Percentiles rank a stretch among this genome's conserved stretches.
Evolutionary conservation across 2,329 filamentous ascomycete genomes (phyloP).

Genomic region (Onygena corvina): DNA sequence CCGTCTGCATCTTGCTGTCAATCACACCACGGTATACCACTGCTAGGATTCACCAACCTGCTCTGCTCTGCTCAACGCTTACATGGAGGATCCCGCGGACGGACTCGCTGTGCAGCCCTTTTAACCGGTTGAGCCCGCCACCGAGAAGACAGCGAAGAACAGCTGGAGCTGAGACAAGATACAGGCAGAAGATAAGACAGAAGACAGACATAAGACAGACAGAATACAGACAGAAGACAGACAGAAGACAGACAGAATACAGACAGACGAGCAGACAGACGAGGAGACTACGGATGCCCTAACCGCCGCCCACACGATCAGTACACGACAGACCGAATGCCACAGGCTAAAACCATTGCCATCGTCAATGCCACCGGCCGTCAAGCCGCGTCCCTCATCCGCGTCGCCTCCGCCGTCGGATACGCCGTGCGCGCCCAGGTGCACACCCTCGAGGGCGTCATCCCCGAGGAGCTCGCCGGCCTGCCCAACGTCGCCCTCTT

Average conservation of each 20-base stretch:
- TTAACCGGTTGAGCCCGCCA: no score
- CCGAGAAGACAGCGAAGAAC: no score
- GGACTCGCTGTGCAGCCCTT: neutral
- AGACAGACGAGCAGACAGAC: neutral
- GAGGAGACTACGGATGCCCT: neutral
- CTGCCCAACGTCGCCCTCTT: slow-evolving; percentile 70
- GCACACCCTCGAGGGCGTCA: slow-evolving; percentile 71
- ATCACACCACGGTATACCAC: no score
- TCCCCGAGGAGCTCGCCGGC: slow-evolving; percentile 71
- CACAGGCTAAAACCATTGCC: slow-evolving; percentile 59
- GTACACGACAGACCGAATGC: slow-evolving; percentile 32
- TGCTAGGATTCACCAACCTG: no score
- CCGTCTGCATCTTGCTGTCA: no score
- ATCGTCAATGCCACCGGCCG: slow-evolving; percentile 93
- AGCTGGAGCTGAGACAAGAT: no score
- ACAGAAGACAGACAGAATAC: neutral
- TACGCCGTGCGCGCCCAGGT: slow-evolving; percentile 89
- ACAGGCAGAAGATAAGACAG: neutral
- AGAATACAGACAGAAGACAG: neutral
- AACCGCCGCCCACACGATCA: neutral
- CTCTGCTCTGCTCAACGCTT: no score
- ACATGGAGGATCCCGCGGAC: slow-evolving; percentile 3
- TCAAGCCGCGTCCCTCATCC: slow-evolving; percentile 88
- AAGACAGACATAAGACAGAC: neutral
- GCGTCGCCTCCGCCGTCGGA: slow-evolving; percentile 84